These are phyloP conservation scores for Takashimella tepidaria DNA, from an alignment of 1,284 basidiomycete species.

Conservation along the genomic window DNA sequence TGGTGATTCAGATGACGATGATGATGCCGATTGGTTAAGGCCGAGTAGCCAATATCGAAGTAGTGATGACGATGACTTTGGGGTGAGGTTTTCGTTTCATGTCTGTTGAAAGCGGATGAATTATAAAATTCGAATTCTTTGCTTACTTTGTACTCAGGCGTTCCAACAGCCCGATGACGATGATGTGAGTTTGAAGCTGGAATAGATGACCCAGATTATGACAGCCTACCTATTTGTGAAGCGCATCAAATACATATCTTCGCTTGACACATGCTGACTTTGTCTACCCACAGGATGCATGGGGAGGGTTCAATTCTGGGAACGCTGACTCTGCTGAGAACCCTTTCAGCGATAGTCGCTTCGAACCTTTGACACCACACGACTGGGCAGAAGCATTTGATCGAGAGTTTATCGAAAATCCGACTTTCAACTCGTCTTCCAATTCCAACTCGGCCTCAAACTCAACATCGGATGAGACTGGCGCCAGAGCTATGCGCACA, in stretches of 20 bases:
- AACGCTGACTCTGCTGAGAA: slow-evolving; percentile 26
- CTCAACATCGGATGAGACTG: background rate
- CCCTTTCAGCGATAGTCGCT: slow-evolving; percentile 44
- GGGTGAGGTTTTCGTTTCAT: slow-evolving; percentile 21
- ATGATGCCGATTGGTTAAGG: slow-evolving; percentile 43
- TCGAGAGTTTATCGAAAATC: slow-evolving; percentile 25
- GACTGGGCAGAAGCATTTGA: slow-evolving; percentile 45
- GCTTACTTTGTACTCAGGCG: slow-evolving; percentile 11
- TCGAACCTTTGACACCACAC: slow-evolving; percentile 35
- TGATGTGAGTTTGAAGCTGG: background rate
- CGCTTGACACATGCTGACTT: background rate
- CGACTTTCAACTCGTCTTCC: background rate
- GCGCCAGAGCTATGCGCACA: no score
- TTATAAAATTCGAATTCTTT: background rate
- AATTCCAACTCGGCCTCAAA: background rate
- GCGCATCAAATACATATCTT: background rate
- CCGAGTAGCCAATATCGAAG: slow-evolving; percentile 21
- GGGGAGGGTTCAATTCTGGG: slow-evolving; percentile 41
- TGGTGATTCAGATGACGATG: slow-evolving; percentile 41
- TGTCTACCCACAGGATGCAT: slow-evolving; percentile 35
- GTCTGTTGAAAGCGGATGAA: slow-evolving; percentile 10
- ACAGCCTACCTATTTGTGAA: no score
- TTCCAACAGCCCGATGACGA: slow-evolving; percentile 14
- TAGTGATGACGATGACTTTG: slow-evolving; percentile 38
- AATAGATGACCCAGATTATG: no score